These are phyloP conservation scores for Diaporthe australafricana DNA, from an alignment of 2,329 filamentous ascomycete genomes.

Conservation along the genomic window DNA sequence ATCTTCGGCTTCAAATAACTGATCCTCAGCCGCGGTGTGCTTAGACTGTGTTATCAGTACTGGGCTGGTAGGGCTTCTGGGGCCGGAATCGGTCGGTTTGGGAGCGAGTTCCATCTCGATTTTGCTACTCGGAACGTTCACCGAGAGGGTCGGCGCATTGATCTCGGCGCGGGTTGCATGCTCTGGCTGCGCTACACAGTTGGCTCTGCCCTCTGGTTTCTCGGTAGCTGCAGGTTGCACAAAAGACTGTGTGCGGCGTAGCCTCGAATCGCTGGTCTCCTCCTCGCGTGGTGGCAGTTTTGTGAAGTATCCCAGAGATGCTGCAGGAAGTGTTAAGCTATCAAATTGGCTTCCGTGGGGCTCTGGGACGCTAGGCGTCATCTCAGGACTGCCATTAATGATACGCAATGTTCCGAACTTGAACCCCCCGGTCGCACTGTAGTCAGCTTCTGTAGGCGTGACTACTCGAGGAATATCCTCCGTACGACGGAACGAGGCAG, in stretches of 20 bases:
- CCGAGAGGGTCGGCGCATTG: conserved; percentile 7
- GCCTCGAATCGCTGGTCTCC: too few species aligned
- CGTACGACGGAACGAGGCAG: conserved; percentile 37
- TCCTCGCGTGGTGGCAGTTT: not conserved
- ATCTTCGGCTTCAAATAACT: conserved; percentile 56
- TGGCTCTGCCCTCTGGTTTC: not conserved
- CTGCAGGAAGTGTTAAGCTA: not conserved
- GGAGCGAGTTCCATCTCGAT: conserved; percentile 42
- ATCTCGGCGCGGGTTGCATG: not conserved
- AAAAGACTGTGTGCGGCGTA: not conserved
- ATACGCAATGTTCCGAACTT: conserved; percentile 73
- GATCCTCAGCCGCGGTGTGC: conserved; percentile 58
- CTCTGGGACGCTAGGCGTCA: conserved; percentile 50
- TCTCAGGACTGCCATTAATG: conserved; percentile 68
- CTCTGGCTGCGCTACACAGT: not conserved
- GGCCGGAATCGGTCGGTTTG: conserved; percentile 50
- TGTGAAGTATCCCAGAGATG: conserved; percentile 19
- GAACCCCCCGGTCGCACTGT: conserved; percentile 70
- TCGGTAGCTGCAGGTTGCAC: not conserved
- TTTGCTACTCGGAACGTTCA: conserved; percentile 6
- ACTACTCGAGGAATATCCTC: conserved; percentile 50
- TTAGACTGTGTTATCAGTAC: conserved; percentile 60
- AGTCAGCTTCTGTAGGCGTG: conserved; percentile 67
- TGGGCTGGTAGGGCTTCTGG: conserved; percentile 44
- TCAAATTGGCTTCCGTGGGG: not conserved